These are phyloP conservation scores for Ophiostoma australiae DNA, from an alignment of 2,329 filamentous ascomycete genomes.

Conservation along the genomic window DNA sequence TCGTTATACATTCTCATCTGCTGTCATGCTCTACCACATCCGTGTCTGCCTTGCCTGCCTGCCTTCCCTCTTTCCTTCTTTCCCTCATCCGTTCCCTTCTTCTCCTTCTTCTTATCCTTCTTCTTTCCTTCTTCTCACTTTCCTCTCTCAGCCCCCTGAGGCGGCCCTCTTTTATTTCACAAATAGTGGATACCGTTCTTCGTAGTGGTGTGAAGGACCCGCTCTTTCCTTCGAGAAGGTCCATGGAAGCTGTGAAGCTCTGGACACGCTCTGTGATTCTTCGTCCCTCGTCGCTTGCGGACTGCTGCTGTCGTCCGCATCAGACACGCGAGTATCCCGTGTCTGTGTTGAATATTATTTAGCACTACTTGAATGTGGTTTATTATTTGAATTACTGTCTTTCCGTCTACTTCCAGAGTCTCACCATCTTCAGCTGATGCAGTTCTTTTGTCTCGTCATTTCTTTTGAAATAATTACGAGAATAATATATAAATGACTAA, in stretches of 20 bases:
- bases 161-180: neutral
- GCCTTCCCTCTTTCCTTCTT: neutral
- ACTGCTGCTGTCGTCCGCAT: neutral
- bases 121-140: neutral
- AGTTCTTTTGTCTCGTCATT: neutral
- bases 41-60: neutral
- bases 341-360: too few species aligned
- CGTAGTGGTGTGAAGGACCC: slow-evolving; percentile 1
- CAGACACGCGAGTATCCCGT: neutral
- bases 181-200: neutral
- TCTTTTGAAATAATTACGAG: neutral
- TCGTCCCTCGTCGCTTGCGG: neutral
- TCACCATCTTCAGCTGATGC: slow-evolving; percentile 3
- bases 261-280: too few species aligned
- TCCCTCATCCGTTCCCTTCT: neutral
- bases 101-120: neutral
- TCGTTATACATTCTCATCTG: neutral
- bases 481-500: too few species aligned
- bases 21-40: neutral
- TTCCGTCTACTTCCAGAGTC: neutral
- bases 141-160: neutral
- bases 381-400: neutral
- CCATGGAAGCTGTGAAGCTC: neutral
- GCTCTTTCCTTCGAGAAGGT: slow-evolving; percentile 6
- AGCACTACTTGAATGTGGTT: too few species aligned